Conservation (phyloP, 2,329 filamentous ascomycete genomes). For the Ophiostoma piceae region DNA sequence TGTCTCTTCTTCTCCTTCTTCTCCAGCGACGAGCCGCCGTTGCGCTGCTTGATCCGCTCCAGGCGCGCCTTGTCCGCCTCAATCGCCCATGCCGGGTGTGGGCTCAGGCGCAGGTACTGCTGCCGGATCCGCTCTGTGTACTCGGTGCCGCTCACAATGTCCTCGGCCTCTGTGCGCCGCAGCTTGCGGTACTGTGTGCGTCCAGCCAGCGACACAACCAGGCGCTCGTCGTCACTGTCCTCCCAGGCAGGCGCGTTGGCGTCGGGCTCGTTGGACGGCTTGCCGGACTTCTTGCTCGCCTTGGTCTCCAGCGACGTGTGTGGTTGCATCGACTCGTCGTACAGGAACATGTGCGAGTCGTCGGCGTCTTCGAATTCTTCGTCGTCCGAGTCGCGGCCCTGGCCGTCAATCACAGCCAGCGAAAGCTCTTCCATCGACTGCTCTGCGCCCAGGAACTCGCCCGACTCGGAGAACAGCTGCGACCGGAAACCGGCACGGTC, state of each 20-base stretch:
- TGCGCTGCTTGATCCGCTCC: slow-evolving; percentile 39
- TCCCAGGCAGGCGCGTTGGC: slow-evolving; percentile 66
- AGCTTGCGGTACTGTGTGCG: slow-evolving; percentile 76
- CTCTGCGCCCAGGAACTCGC: slow-evolving; percentile 39
- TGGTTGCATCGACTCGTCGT: slow-evolving; percentile 49
- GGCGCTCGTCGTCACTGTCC: slow-evolving; percentile 89
- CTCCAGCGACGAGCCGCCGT: slow-evolving; percentile 20
- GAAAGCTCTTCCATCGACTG: slow-evolving; percentile 30
- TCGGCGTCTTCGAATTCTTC: slow-evolving; percentile 44
- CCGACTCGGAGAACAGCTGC: slow-evolving; percentile 54
- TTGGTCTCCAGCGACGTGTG: slow-evolving; percentile 12
- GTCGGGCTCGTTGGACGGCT: slow-evolving; percentile 36
- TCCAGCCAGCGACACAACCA: slow-evolving; percentile 75
- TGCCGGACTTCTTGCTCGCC: slow-evolving; percentile 30
- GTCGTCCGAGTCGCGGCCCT: slow-evolving; percentile 24
- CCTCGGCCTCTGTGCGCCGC: slow-evolving; percentile 72
- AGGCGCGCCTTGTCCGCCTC: slow-evolving; percentile 46
- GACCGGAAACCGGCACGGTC: slow-evolving; percentile 76
- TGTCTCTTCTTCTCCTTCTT: slow-evolving; percentile 16
- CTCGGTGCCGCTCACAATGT: slow-evolving; percentile 78
- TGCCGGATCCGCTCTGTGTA: slow-evolving; percentile 74
- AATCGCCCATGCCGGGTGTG: slow-evolving; percentile 56
- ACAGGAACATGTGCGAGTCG: slow-evolving; percentile 79
- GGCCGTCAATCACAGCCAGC: slow-evolving; percentile 28
- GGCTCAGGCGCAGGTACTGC: slow-evolving; percentile 62